Evolutionary conservation across 306 rosid genomes (phyloP), one percentile per base, ranked within the genome.

Genomic region (Arachis hypogaea): DNA sequence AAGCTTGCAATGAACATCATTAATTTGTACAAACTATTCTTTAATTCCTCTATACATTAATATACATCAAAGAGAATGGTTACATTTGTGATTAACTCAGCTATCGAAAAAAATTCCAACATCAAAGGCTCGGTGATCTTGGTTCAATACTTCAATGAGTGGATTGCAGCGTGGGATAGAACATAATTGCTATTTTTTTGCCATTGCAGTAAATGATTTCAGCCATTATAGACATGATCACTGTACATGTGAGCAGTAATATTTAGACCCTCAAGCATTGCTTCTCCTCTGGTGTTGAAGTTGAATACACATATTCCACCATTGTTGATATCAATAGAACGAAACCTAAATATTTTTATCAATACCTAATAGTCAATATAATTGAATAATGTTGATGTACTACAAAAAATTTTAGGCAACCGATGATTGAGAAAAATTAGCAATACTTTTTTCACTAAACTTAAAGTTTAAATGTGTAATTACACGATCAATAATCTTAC

Each of bases 281-380:
- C 92, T 79, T 91, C 97, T 44, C 97, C 95, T 85, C 80, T 79
- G 41, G 57, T 68, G 59, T 85, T 91, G 92, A 91, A 89, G 73
- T 74, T 89, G 72, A 91, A 85, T 6, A 82, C 89, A 63, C 89
- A 84, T 64, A 88, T 77, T 54, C 95, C 91, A 4, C 92, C 91
- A 7, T 91, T 91, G 73, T 91, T 88, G 61, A 88, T 63, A 54
- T 91, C 92, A 22, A 84, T 63, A 5, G 91, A 85, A 12, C 91
- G 95, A 73, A 91, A 91, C 85, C 95, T 88, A 83, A 78, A 84
- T 29, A 58, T 62, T 40, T 40, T 72, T 18, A 82, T 64, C 79
- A 77, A 51, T 36, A 47, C 66, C 71, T 59, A 14, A 58, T 66
- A 57, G 74, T 56, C 64, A 70, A 22, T 22, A 22, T 22, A 22